Evolutionary conservation across 2,329 filamentous ascomycete genomes (phyloP).

Genomic region (Penicillium brasilianum): DNA sequence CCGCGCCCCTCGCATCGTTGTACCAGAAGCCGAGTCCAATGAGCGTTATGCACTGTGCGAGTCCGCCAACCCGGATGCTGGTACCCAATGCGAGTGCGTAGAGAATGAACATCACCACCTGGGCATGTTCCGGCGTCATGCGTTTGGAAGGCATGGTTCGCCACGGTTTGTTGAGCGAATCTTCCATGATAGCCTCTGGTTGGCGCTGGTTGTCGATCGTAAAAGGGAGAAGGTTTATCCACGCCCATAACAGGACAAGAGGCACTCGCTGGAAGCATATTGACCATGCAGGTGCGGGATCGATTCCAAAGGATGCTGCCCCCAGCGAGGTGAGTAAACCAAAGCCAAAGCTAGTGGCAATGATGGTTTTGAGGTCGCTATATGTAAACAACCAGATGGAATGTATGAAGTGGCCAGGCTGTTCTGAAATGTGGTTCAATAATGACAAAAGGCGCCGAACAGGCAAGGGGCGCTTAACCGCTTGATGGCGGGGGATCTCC

Average conservation of each 20-base stretch:
- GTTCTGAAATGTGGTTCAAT: not conserved
- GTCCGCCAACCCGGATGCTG: slow-evolving; percentile 4
- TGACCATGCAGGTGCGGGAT: slow-evolving; percentile 1
- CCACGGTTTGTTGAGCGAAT: slow-evolving; percentile 16
- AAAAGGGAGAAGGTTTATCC: slow-evolving; percentile 12
- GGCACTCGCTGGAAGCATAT: slow-evolving; percentile 1
- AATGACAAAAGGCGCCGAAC: not conserved
- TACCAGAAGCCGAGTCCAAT: slow-evolving; percentile 9
- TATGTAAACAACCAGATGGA: slow-evolving; percentile 2
- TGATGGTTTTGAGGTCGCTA: slow-evolving; percentile 4
- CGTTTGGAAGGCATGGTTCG: slow-evolving; percentile 4
- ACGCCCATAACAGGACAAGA: not conserved
- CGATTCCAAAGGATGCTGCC: not conserved
- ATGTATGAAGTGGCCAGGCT: slow-evolving; percentile 1
- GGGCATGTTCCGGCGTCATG: slow-evolving; percentile 4
- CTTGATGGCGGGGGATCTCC: not conserved
- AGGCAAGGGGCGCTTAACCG: slow-evolving; percentile 2
- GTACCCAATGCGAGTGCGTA: not conserved
- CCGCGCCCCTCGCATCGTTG: slow-evolving; percentile 12
- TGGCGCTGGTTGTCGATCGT: slow-evolving; percentile 14
- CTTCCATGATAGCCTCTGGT: slow-evolving; percentile 13
- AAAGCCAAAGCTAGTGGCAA: slow-evolving; percentile 3
- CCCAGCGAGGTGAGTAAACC: not conserved
- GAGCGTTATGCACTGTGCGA: slow-evolving; percentile 7
- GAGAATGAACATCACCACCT: slow-evolving; percentile 7